Percentiles rank a stretch among this genome's conserved stretches.
Evolutionary conservation across 148 eudicot species (phyloP).

Genomic region (Vaccinium macrocarpon): DNA sequence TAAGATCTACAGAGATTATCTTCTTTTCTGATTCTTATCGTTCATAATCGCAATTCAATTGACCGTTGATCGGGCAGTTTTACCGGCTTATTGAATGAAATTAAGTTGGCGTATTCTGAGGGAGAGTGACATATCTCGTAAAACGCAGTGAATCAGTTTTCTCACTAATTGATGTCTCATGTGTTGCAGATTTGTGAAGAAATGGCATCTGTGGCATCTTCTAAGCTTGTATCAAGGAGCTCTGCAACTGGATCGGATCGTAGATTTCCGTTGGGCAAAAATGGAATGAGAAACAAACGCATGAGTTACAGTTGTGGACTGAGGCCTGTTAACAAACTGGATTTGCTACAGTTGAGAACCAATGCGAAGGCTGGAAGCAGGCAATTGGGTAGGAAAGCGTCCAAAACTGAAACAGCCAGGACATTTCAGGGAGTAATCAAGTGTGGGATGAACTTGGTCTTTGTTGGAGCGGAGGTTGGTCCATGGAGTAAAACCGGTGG

Average conservation of each 20-base stretch:
- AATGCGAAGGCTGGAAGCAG: constrained; percentile 16
- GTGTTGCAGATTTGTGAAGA: background rate
- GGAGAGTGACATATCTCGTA: too few relatives aligned
- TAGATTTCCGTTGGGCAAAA: background rate
- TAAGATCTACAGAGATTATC: background rate
- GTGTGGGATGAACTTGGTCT: constrained; percentile 66
- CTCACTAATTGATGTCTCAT: background rate
- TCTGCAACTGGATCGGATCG: background rate
- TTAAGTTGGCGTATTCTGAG: too few relatives aligned
- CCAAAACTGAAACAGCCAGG: constrained; percentile 10
- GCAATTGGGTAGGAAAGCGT: constrained; percentile 14
- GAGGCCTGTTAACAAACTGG: constrained; percentile 33
- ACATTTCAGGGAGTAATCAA: constrained; percentile 16
- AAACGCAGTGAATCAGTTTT: too few relatives aligned
- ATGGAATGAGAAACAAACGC: constrained; percentile 29
- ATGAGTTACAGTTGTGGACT: constrained; percentile 37
- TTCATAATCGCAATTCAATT: background rate
- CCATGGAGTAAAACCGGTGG: constrained; percentile 99
- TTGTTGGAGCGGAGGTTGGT: constrained; percentile 70
- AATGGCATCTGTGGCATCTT: constrained; percentile 2
- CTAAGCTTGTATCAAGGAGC: background rate
- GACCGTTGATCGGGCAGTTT: background rate
- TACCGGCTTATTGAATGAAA: too few relatives aligned
- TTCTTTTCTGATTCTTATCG: background rate
- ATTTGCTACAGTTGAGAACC: constrained; percentile 28